Conservation (phyloP, 371 early-diverging fungal species). For the Rhizopus stolonifer region DNA sequence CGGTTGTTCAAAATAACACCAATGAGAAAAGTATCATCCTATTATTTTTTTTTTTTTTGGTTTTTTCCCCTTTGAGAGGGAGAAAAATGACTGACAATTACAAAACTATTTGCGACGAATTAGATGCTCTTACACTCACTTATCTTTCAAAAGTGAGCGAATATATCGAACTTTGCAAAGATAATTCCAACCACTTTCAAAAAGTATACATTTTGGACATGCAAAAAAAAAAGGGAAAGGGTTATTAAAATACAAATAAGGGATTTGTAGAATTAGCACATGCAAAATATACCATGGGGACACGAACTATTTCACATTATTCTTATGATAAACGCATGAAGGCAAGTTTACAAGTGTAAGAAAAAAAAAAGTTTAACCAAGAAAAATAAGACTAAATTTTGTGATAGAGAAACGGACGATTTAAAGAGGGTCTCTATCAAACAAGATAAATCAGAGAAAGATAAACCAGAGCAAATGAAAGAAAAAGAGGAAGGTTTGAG, state of each 20-base stretch:
- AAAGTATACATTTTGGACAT: conserved; percentile 17
- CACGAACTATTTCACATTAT: conserved; percentile 38
- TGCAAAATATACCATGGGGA: conserved; percentile 58
- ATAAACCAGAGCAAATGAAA: too few species aligned
- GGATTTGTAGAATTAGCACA: conserved; percentile 53
- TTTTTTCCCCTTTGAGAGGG: too few species aligned
- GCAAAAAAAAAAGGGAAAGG: background rate
- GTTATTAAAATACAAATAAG: conserved; percentile 16
- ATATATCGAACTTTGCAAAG: conserved; percentile 34
- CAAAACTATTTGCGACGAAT: conserved; percentile 26
- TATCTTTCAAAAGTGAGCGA: conserved; percentile 37
- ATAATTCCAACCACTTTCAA: conserved; percentile 21
- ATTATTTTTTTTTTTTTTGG: background rate
- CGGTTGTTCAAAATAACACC: too few species aligned
- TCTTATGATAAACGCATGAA: conserved; percentile 61
- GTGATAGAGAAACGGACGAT: conserved; percentile 17
- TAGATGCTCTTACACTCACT: conserved; percentile 31
- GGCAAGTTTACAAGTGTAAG: conserved; percentile 43
- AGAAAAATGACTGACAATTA: conserved; percentile 1
- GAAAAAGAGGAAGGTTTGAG: conserved; percentile 10
- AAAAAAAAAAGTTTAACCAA: background rate
- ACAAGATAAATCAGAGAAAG: conserved; percentile 8
- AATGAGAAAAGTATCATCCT: too few species aligned
- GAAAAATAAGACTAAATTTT: background rate
- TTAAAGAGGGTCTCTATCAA: background rate